phyloP scores from a whole-genome alignment of 345 rosid species.

The Cardiospermum halicacabum region DNA sequence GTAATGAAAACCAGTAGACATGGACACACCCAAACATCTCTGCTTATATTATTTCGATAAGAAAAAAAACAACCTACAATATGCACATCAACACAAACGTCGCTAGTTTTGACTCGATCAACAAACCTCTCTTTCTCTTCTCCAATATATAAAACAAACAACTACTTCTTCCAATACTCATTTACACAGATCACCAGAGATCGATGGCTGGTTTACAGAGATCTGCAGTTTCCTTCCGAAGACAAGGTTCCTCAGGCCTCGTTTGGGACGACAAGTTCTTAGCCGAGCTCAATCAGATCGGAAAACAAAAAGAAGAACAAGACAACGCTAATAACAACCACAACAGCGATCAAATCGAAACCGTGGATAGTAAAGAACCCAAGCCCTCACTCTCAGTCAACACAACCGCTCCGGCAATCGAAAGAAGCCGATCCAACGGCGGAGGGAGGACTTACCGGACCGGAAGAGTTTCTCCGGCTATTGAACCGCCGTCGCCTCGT shows the following conservation, averaged over 20 bases:
- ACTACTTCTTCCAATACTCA: too few relatives aligned
- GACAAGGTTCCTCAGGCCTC: conserved; percentile 93
- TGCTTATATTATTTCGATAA: background rate
- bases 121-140: background rate
- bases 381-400: conserved; percentile 31
- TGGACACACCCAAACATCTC: background rate
- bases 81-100: background rate
- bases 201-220: conserved; percentile 87
- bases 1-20: background rate
- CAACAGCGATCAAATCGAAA: too few relatives aligned
- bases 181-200: background rate
- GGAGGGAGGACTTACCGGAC: conserved; percentile 68
- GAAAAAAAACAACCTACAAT: too few relatives aligned
- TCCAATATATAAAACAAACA: background rate
- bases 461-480: conserved; percentile 75
- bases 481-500: conserved; percentile 93
- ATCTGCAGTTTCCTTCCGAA: conserved; percentile 79
- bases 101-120: conserved; percentile 16
- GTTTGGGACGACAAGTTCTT: conserved; percentile 78
- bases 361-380: too few relatives aligned
- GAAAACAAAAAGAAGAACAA: conserved; percentile 18
- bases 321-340: background rate
- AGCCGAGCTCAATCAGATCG: conserved; percentile 44
- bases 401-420: conserved; percentile 24
- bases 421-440: conserved; percentile 82